Evolutionary conservation across 331 rosid genomes (phyloP).

Genomic region (Stylosanthes scabra): DNA sequence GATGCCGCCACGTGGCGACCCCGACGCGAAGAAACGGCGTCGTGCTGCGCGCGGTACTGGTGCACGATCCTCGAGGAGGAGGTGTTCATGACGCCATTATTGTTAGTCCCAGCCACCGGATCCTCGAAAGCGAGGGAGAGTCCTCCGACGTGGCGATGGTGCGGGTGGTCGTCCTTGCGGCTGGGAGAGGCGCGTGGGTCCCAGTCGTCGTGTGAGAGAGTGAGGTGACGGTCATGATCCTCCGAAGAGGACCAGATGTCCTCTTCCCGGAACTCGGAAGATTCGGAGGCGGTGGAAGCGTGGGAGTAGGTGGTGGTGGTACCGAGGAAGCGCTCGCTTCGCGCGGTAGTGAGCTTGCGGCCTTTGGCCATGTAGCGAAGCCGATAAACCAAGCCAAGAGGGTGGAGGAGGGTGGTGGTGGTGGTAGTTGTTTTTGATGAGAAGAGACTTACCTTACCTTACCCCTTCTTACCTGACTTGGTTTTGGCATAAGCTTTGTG

Average conservation of each 20-base stretch:
- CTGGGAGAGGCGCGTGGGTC: constrained; percentile 38
- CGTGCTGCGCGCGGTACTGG: constrained; percentile 62
- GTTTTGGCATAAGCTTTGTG: constrained; percentile 47
- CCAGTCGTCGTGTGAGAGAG: constrained; percentile 42
- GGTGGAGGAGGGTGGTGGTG: constrained; percentile 32
- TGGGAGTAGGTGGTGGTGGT: constrained; percentile 46
- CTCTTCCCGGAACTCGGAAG: constrained; percentile 76
- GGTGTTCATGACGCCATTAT: constrained; percentile 27
- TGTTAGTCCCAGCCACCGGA: constrained; percentile 20
- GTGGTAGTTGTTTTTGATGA: background rate
- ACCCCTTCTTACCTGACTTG: constrained; percentile 31
- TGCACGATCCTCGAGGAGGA: constrained; percentile 72
- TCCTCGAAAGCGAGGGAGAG: constrained; percentile 72
- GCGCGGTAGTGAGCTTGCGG: constrained; percentile 65
- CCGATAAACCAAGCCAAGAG: background rate
- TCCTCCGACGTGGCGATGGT: constrained; percentile 57
- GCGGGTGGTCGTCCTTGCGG: constrained; percentile 36
- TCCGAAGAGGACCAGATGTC: constrained; percentile 78
- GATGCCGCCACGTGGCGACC: constrained; percentile 70
- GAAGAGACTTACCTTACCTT: background rate
- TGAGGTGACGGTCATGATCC: constrained; percentile 24
- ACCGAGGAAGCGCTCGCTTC: constrained; percentile 79
- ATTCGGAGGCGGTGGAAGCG: constrained; percentile 40
- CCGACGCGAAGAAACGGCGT: constrained; percentile 37
- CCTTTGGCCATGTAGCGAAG: constrained; percentile 75